Evolutionary conservation across 768 basidiomycete genomes (phyloP).

Genomic region (Basidioascus undulatus): DNA sequence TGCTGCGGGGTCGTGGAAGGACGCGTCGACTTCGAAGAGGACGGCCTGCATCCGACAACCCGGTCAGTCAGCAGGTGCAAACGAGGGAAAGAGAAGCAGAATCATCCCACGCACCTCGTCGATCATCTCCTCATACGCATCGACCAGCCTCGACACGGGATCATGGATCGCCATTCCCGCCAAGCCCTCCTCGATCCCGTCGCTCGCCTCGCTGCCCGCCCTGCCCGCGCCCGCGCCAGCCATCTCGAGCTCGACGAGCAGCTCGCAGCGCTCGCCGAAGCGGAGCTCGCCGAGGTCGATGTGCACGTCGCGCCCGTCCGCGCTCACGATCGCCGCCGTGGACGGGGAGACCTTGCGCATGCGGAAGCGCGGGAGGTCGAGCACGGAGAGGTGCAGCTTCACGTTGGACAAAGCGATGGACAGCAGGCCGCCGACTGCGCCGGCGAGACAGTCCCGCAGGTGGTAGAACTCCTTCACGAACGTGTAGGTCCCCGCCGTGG

Average conservation of each 20-base stretch:
- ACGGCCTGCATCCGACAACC: too few relatives aligned
- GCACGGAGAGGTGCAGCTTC: conserved; percentile 85
- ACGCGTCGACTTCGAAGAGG: conserved; percentile 38
- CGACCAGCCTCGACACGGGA: conserved; percentile 13
- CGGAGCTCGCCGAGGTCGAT: conserved; percentile 81
- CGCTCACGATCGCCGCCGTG: conserved; percentile 56
- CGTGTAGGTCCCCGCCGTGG: too few relatives aligned
- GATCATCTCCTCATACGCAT: conserved; percentile 48
- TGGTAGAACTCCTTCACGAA: conserved; percentile 30
- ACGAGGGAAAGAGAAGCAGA: neutral
- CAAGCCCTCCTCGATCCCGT: conserved; percentile 74
- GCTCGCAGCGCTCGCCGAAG: conserved; percentile 92
- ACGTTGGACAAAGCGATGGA: conserved; percentile 76
- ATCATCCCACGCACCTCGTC: conserved; percentile 53
- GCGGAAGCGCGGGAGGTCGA: conserved; percentile 70
- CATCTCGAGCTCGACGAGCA: conserved; percentile 85
- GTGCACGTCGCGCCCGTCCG: conserved; percentile 86
- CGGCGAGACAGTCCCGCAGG: conserved; percentile 71
- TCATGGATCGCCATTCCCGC: conserved; percentile 55
- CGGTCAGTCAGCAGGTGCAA: neutral
- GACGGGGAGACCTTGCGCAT: conserved; percentile 88
- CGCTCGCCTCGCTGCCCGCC: conserved; percentile 21
- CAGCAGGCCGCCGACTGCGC: conserved; percentile 90
- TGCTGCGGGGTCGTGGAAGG: conserved; percentile 76
- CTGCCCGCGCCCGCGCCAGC: conserved; percentile 26